A percentile compares a stretch with the other conserved stretches of the same genome.
Conservation (phyloP, 202 grass and related monocot genomes). For the Miscanthus sacchariflorus region DNA sequence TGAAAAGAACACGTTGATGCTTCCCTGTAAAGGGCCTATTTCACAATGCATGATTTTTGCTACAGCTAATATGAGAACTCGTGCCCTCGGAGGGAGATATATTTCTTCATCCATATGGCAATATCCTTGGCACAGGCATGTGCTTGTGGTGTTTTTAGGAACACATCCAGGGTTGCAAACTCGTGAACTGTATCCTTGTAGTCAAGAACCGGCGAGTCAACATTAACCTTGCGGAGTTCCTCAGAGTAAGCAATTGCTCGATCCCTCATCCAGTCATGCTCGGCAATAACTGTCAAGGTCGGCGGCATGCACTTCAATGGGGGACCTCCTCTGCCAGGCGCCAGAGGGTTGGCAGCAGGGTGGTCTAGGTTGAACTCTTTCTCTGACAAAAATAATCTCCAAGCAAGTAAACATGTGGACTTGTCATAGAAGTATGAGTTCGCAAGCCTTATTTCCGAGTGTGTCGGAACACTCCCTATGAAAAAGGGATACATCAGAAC, state of each 20-base stretch:
- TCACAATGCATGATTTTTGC: constrained; percentile 47
- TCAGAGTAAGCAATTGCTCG: constrained; percentile 93
- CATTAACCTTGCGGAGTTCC: constrained; percentile 93
- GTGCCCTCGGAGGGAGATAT: constrained; percentile 84
- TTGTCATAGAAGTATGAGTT: constrained; percentile 98
- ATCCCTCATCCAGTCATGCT: constrained; percentile 98
- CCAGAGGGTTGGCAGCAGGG: constrained; percentile 80
- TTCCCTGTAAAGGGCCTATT: constrained; percentile 52
- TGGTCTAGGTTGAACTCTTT: constrained; percentile 91
- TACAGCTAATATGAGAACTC: constrained; percentile 89
- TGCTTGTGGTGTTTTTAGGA: constrained; percentile 87
- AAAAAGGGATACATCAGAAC: constrained; percentile 98
- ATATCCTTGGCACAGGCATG: constrained; percentile 84
- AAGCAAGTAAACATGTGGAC: constrained; percentile 80
- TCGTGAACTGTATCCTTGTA: constrained; percentile 94
- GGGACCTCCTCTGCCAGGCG: constrained; percentile 58
- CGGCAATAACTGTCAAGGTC: constrained; percentile 82
- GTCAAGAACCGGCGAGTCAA: constrained; percentile 84
- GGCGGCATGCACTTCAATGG: constrained; percentile 89
- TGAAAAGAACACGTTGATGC: constrained; percentile 43
- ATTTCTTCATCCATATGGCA: constrained; percentile 96
- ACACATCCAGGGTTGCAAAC: constrained; percentile 86
- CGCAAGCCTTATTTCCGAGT: constrained; percentile 84
- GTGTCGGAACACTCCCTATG: constrained; percentile 81
- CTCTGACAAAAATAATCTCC: constrained; percentile 87